Evolutionary conservation across 1,284 basidiomycete genomes (phyloP), one percentile per base, ranked within the genome.

Genomic region (Neolentinus lepideus): DNA sequence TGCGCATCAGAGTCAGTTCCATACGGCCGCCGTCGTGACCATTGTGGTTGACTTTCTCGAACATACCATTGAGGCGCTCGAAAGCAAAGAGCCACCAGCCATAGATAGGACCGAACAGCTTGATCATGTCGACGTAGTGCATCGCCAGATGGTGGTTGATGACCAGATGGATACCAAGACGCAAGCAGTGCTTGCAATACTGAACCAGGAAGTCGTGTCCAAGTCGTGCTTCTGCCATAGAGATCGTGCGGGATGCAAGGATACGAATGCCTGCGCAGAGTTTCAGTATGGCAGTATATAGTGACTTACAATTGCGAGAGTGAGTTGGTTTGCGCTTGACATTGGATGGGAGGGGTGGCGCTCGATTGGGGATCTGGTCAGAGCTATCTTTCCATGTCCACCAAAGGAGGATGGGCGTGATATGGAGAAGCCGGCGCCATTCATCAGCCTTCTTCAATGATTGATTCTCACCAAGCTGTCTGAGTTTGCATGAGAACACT

Each of bases 31-130:
- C 62, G 4, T 61, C 63, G 43, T 70, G 68, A 1, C 69, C 67
- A 58, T 73, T 73, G 16, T 53, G 57, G 0, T 68, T 67, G 21
- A 73, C 66, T 21, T 66, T 64, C 52, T 70, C 64, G 1, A 72
- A 64, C 53, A 69, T 61, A 1, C 72, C 66, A 57, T 72, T 73
- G 59, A 69, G 69, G 1, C 67, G 55, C 51, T 74, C 69, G 56
- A 68, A 70, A 1, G 67, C 64, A 56, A 70, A 73, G 0, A 71
- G 59, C 70, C 70, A 73, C 69, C 69, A 73, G 1, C 60, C 64
- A 48, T 73, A 71, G 1, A 68, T 62, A 8, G 72, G 71, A 1
- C 69, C 69, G 58, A 65, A 70, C 3, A 52, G 56, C n/a, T 60
- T 35, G 53, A 72, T 63, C 47, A 70, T 62, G 0, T 57, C 53